phyloP scores from a whole-genome alignment of 257 asterid species.

The Anisodus tanguticus region DNA sequence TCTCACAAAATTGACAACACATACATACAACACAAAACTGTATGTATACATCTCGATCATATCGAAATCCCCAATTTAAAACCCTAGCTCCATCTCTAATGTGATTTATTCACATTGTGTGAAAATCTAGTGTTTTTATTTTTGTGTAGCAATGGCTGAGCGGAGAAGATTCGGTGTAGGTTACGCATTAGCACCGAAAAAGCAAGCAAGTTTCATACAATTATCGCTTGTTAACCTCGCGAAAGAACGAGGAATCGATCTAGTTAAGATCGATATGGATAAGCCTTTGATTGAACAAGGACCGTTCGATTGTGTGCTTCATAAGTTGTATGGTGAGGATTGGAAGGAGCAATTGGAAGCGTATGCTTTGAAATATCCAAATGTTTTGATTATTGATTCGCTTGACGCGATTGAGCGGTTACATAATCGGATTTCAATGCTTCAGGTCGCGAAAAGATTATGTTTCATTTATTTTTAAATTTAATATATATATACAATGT shows the following conservation, averaged over 20 bases:
- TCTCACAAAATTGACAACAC: not conserved
- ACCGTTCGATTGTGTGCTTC: constrained; percentile 70
- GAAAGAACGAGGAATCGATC: constrained; percentile 63
- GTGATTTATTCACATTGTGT: not conserved
- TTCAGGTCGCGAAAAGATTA: constrained; percentile 33
- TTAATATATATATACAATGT: too few relatives aligned
- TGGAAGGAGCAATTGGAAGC: constrained; percentile 65
- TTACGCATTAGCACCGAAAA: constrained; percentile 79
- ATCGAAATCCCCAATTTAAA: not conserved
- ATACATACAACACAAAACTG: not conserved
- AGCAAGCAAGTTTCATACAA: constrained; percentile 71
- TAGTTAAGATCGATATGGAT: constrained; percentile 59
- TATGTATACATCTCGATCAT: not conserved
- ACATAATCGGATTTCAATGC: constrained; percentile 76
- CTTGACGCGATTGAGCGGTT: constrained; percentile 70
- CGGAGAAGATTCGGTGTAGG: constrained; percentile 60
- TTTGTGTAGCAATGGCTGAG: constrained; percentile 44
- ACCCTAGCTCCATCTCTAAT: not conserved
- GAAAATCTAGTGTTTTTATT: not conserved
- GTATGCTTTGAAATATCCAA: constrained; percentile 52
- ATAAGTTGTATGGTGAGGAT: constrained; percentile 64
- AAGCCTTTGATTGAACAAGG: constrained; percentile 68
- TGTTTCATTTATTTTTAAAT: too few relatives aligned
- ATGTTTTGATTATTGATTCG: constrained; percentile 54
- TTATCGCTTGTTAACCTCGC: constrained; percentile 59